phyloP scores from a whole-genome alignment of 2,329 filamentous ascomycete species.

The Diaporthe longicolla region DNA sequence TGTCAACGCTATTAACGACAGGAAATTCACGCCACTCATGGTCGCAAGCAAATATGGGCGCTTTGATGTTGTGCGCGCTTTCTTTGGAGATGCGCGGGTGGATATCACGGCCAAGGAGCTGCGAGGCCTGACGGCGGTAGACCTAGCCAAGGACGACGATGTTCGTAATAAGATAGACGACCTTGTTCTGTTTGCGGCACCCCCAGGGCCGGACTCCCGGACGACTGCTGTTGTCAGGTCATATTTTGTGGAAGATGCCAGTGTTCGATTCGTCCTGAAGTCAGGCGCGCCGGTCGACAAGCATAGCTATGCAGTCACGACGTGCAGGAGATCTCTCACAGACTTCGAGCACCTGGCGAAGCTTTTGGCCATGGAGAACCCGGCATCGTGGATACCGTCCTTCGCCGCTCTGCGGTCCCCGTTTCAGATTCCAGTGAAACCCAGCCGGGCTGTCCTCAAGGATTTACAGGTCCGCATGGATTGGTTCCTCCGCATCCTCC shows the following conservation, averaged over 20 bases:
- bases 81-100: conserved; percentile 90
- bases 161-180: conserved; percentile 97
- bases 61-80: conserved; percentile 89
- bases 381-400: conserved; percentile 92
- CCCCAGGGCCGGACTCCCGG: conserved; percentile 79
- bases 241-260: conserved; percentile 97
- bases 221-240: conserved; percentile 94
- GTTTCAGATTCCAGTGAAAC: conserved; percentile 93
- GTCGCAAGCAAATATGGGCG: conserved; percentile 98
- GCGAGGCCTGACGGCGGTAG: conserved; percentile 91
- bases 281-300: conserved; percentile 88
- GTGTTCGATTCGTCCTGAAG: conserved; percentile 92
- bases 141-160: conserved; percentile 97
- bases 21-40: conserved; percentile 95
- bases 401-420: conserved; percentile 85
- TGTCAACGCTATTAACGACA: conserved; percentile 95
- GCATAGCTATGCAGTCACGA: conserved; percentile 92
- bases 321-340: conserved; percentile 85
- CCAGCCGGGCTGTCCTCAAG: conserved; percentile 86
- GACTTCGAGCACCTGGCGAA: conserved; percentile 94
- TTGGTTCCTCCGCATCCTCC: conserved; percentile 87
- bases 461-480: conserved; percentile 91
- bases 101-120: conserved; percentile 88
- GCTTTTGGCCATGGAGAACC: conserved; percentile 89
- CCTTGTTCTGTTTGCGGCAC: conserved; percentile 84